Base-by-base conservation (phyloP, 768 basidiomycete species). In the Termitomyces titanicus region DNA sequence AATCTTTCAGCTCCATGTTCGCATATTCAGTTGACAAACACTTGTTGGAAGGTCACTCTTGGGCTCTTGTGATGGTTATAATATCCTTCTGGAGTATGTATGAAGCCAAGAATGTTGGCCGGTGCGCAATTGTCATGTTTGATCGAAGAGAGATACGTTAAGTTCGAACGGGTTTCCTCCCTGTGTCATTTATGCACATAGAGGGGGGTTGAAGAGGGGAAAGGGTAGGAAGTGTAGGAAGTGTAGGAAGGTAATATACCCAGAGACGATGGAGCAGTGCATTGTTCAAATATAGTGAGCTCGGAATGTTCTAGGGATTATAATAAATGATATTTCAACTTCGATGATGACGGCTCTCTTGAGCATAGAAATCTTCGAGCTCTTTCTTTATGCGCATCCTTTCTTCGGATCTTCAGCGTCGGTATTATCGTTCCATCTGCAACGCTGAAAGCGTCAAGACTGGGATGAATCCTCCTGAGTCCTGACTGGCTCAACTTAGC, bases 401-500 rank as follows among this genome's bases (percentile, higher is more conserved):
- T 89, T 51, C 90, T 85, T 60, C 85, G 82, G 53, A 96, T 71
- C 73, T 97, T 98, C 75, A 96, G 72, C 5, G 93, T 95, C 9
- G 96, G 94, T 2, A 96, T 98, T 71, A 98, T 66, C 25, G 93
- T 87, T 51, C 80, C 82, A 59, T 93, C 85, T 46, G 94, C 90
- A 13, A 90, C 71, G 22, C 77, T 84, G 75, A 98, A 93, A 1
- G 86, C 82, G 38, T 85, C 74, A 51, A 90, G 68, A 56, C 79
- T 84, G 42, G 97, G 65, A 68, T 94, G 83, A 43, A 97, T 78
- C 24, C 88, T 85, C 70, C 89, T n/a, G n/a, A n/a, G n/a, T n/a
- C n/a, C n/a, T 95, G 73, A 96, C 74, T 57, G 70, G 81, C 76
- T 98, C 95, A 62, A 94, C n/a, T n/a, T n/a, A 97, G n/a, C 94